Evolutionary conservation across 306 rosid species (phyloP).

Genomic region (Casuarina cunninghamiana): DNA sequence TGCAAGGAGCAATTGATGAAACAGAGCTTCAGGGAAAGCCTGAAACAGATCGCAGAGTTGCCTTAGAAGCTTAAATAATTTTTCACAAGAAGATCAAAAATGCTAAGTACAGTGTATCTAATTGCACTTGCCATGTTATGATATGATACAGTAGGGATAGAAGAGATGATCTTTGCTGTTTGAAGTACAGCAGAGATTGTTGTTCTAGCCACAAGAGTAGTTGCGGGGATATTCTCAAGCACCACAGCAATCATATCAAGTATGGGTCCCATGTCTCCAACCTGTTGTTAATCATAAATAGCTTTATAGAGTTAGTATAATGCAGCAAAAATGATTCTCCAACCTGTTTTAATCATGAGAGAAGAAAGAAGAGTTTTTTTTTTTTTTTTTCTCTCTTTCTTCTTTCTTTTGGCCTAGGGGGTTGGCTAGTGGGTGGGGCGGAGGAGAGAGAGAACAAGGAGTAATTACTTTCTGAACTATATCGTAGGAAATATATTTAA

Average conservation of each 20-base stretch:
- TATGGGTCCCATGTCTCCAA: conserved; percentile 88
- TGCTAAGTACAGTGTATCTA: conserved; percentile 17
- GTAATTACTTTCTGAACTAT: background rate
- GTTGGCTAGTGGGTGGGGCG: too few species aligned
- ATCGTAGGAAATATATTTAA: background rate
- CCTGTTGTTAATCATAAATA: conserved; percentile 51
- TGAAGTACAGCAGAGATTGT: conserved; percentile 75
- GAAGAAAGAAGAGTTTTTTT: background rate
- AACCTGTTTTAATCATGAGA: background rate
- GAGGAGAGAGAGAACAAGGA: background rate
- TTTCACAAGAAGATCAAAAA: conserved; percentile 23
- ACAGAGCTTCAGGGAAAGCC: conserved; percentile 93
- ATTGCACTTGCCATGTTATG: conserved; percentile 65
- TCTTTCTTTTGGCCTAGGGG: conserved; percentile 32
- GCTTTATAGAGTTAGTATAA: conserved; percentile 23
- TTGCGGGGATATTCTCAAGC: conserved; percentile 66
- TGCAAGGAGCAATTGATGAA: conserved; percentile 84
- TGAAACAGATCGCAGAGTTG: conserved; percentile 32
- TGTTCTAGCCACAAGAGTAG: conserved; percentile 60
- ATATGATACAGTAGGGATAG: conserved; percentile 79
- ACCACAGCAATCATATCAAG: conserved; percentile 88
- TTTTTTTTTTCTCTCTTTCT: conserved; percentile 1
- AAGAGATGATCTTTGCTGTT: conserved; percentile 68
- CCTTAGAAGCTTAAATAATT: conserved; percentile 26
- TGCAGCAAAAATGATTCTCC: conserved; percentile 12